Evolutionary conservation across 768 basidiomycete genomes (phyloP), one percentile per base, ranked within the genome.

Genomic region (Kwoniella botswanensis): DNA sequence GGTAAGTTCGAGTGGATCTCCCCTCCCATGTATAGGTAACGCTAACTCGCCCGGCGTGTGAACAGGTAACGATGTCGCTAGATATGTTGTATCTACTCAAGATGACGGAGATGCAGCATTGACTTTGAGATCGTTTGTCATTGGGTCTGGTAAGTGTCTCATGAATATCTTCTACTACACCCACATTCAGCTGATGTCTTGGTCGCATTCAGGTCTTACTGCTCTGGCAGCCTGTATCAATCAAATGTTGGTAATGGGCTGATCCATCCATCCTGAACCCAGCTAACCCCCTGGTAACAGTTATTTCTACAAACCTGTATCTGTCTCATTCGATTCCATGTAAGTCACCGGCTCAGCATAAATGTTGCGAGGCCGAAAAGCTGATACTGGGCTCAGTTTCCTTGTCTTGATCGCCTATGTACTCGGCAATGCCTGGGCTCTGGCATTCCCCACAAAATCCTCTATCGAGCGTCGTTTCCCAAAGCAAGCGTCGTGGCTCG

Each of bases 101-200:
- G 61, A 63, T 29, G 61, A 63, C 43, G 61, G 46, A 11, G 61
- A 63, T 44, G 41, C 61, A 15, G 61, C 46, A 21, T 17, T 63
- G n/a, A 63, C 61, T 52, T 63, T 63, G 15, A 18, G 61, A 44
- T 26, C 24, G 9, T 58, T 58, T 26, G 57, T 58, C 26, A 56
- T 56, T 26, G 54, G 54, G 12, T 21, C 21, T 56, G 54, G 54
- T 56, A n/a, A 61, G 59, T 61, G 12, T 3, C 2, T 13, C 29
- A 35, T 35, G 35, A 0, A 35, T 35, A 35, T 35, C 35, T 35
- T 35, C 4, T 35, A 7, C 35, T 35, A 35, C 35, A 35, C 35
- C 35, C 0, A 35, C 35, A 57, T 18, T 57, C 22, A 13, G 56
- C 56, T 24, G 13, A 24, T 22, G 1, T 22, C 13, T 15, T 35